Evolutionary conservation across 352 stramenopile genomes (phyloP), one percentile per base, ranked within the genome.

Genomic region (Pythium dissotocum): DNA sequence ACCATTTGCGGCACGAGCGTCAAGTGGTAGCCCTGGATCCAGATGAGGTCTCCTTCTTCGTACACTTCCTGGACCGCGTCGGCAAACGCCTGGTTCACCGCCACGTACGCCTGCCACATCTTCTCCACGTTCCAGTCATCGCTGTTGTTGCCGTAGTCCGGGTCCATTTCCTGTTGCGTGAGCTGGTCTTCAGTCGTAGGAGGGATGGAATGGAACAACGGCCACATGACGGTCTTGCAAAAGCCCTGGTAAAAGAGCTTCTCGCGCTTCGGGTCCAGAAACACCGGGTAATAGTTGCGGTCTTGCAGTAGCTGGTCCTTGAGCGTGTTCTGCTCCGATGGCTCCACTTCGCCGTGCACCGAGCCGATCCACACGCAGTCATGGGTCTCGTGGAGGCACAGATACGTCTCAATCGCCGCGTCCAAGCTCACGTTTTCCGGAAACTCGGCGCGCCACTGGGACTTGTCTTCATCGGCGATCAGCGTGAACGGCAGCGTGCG

Each of bases 221-320:
- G 91, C 91, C 91, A 97, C 69, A 97, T 79, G 48, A 97, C 83
- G 0, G 89, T 93, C 72, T 97, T 96, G 79, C 89, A 97, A 62
- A 94, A 97, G 16, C 90, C 91, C 42, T 97, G 77, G 75, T 97
- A 97, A 64, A 95, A 97, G 56, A 96, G 72, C 32, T 83, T 78
- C 65, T 96, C 88, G 28, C 88, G 75, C 65, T 95, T 93, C 16
- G 89, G 76, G 61, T 95, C 85, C 8, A 97, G 62, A 71, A 97
- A 96, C n/a, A 97, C 88, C 4, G 91, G 91, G 56, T 87, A 94
- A 67, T 95, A 97, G 35, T 93, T 94, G 70, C 98, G 97, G 38
- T 91, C 80, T 59, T 91, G 72, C 16, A 98, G 74, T 51, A 97
- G 65, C 42, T 97, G 89, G 59, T 96, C 82, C 51, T 87, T 83